Evolutionary conservation across 805 yeast genomes (phyloP).

Genomic region (Wickerhamiella bombiphila): DNA sequence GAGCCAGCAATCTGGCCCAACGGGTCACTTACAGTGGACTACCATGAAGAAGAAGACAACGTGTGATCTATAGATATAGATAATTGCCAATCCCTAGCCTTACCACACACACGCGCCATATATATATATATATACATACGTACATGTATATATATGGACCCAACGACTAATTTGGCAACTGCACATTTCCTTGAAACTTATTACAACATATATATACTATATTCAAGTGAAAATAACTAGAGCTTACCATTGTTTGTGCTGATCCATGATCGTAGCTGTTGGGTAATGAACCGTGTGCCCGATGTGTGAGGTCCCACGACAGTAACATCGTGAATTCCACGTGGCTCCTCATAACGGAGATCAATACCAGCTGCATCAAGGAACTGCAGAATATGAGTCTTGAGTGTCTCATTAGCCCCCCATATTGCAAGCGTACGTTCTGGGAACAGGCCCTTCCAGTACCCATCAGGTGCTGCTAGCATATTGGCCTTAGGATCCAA

Average conservation of each 20-base stretch:
- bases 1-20: constrained; percentile 42
- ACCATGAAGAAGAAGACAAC: too few species aligned
- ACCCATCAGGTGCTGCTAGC: constrained; percentile 1
- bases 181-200: too few species aligned
- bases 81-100: too few species aligned
- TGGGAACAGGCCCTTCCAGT: constrained; percentile 8
- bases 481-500: neutral
- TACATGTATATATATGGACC: too few species aligned
- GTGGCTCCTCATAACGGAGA: constrained; percentile 6
- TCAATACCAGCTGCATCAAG: neutral
- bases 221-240: neutral
- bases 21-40: constrained; percentile 46
- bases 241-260: neutral
- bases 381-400: constrained; percentile 5
- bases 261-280: neutral
- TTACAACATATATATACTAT: too few species aligned
- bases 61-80: too few species aligned
- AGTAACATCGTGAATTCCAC: constrained; percentile 10
- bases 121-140: too few species aligned
- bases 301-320: constrained; percentile 2
- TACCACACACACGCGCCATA: too few species aligned
- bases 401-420: constrained; percentile 9
- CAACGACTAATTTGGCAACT: too few species aligned
- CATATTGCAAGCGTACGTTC: constrained; percentile 4
- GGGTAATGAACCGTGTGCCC: neutral